Evolutionary conservation across 495 filamentous ascomycete genomes (phyloP), one percentile per base, ranked within the genome.

Genomic region (Xylaria acuta): DNA sequence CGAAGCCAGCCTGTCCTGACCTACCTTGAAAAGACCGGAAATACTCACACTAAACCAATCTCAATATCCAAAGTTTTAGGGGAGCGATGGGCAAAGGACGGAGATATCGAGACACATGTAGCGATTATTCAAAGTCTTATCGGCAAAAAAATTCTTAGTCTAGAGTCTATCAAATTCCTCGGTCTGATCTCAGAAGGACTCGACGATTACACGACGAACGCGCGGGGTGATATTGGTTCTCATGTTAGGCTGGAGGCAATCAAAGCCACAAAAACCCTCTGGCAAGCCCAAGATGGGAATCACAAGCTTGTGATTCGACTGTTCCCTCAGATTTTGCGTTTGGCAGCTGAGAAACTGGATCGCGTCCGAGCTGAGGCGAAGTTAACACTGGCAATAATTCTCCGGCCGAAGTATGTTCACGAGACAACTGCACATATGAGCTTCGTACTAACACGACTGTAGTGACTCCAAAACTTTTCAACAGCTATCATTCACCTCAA

Each of bases 331-430:
- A 82, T 97, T 11, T 84, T 91, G 60, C 86, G 94, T 14, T 82
- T 97, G 34, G 90, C 93, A 27, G 87, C 91, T 0, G 96, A 98
- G 80, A 97, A 97, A 78, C 86, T 98, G 5, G 96, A 99, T 77
- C 92, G 94, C 70, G 89, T 98, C 40, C 88, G 96, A 47, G 79
- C 88, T 2, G 88, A 90, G 75, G 94, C 94, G 3, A 84, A 88
- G 68, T 76, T 78, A 36, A 80, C 84, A 5, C 64, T 90, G 67
- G 73, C 78, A 34, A 66, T 84, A 71, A 66, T 80, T 66, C 53
- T 84, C 45, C 72, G 67, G 11, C 71, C 77, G 51, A 82, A 60
- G 82, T 83, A 65, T 72, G 82, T 30, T 36, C 59, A 30, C 25
- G 27, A n/a, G 54, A 38, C 40, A 27, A 22, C 22, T 36, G 16